phyloP scores from a whole-genome alignment of 2,329 filamentous ascomycete species.

The Colletotrichum paranaense region DNA sequence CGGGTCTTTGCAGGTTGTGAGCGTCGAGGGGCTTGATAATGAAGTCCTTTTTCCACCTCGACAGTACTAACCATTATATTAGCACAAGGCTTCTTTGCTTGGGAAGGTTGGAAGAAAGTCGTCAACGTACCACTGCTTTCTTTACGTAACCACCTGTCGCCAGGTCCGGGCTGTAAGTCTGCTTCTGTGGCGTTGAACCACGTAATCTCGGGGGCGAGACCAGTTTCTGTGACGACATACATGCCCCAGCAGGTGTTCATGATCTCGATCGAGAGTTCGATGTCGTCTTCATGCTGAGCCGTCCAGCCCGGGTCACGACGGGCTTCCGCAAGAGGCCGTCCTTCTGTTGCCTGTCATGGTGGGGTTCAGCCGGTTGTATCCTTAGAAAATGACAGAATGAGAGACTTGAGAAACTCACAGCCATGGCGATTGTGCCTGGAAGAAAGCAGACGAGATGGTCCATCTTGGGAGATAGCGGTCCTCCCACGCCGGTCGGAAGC shows the following conservation, averaged over 20 bases:
- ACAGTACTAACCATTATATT: background rate
- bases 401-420: conserved; percentile 40
- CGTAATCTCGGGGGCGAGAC: conserved; percentile 90
- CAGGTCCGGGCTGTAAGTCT: conserved; percentile 61
- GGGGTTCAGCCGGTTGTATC: background rate
- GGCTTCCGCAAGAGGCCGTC: conserved; percentile 79
- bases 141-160: background rate
- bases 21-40: conserved; percentile 76
- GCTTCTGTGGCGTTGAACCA: conserved; percentile 80
- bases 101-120: background rate
- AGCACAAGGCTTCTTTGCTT: background rate
- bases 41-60: conserved; percentile 80
- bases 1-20: conserved; percentile 80
- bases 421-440: conserved; percentile 93
- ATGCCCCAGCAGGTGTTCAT: conserved; percentile 99
- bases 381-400: background rate
- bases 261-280: conserved; percentile 86
- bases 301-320: conserved; percentile 79
- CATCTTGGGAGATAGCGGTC: conserved; percentile 85
- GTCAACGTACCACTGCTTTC: background rate
- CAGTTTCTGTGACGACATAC: conserved; percentile 89
- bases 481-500: conserved; percentile 77
- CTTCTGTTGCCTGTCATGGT: conserved; percentile 72
- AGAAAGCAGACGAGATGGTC: conserved; percentile 98
- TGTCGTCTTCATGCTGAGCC: conserved; percentile 83